Percentiles rank a stretch among this genome's conserved stretches.
Evolutionary conservation across 1,284 basidiomycete species (phyloP).

Genomic region (Malassezia brasiliensis): DNA sequence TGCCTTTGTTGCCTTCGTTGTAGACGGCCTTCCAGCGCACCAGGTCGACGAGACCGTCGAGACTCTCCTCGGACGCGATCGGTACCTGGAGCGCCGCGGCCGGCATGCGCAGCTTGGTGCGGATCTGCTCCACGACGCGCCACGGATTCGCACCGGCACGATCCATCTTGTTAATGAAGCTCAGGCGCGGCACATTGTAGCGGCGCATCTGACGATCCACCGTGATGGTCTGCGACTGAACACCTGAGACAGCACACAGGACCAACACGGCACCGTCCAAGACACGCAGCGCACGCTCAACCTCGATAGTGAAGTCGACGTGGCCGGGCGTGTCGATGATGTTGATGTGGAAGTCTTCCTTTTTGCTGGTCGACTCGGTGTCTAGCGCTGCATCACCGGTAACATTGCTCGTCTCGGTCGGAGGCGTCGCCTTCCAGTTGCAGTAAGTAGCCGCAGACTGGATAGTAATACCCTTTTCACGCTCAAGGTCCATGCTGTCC

Average conservation of each 20-base stretch:
- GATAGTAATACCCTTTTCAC: constrained; percentile 98
- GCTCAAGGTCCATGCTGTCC: constrained; percentile 98
- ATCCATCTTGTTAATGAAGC: constrained; percentile 99
- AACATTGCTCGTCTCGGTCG: constrained; percentile 45
- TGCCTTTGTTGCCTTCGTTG: constrained; percentile 87
- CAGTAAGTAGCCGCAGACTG: constrained; percentile 97
- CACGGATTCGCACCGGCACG: constrained; percentile 93
- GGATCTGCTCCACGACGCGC: constrained; percentile 85
- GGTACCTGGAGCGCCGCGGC: constrained; percentile 95
- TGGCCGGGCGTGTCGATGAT: constrained; percentile 99
- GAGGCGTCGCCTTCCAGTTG: constrained; percentile 70
- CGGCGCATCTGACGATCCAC: constrained; percentile 97
- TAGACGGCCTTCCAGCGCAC: constrained; percentile 91
- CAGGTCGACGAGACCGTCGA: constrained; percentile 83
- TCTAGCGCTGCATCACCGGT: constrained; percentile 43
- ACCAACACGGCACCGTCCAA: constrained; percentile 94
- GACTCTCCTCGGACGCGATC: constrained; percentile 80
- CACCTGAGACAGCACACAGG: constrained; percentile 90
- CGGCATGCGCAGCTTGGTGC: constrained; percentile 78
- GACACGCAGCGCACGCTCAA: constrained; percentile 89
- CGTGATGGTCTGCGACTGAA: constrained; percentile 96
- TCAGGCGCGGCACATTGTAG: constrained; percentile 84
- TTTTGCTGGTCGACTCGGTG: constrained; percentile 26
- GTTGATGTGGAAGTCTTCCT: constrained; percentile 83
- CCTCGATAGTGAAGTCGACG: constrained; percentile 99